Conservation (phyloP, 2,329 filamentous ascomycete species). For the Stemphylium vesicarium region DNA sequence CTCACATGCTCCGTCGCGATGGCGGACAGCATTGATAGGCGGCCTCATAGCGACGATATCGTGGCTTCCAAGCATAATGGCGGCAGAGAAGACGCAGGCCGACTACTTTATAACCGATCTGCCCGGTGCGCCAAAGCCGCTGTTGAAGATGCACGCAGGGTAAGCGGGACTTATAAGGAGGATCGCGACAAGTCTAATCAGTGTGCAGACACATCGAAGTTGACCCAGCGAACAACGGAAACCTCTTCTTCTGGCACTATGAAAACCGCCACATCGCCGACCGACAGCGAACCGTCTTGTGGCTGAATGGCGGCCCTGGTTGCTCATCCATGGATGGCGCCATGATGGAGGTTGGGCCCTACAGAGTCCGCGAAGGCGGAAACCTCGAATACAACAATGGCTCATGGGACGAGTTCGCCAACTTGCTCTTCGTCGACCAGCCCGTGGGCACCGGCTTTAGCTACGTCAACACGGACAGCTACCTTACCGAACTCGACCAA, state of each 20-base stretch:
- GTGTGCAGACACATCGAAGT: slow-evolving; percentile 83
- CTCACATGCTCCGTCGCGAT: slow-evolving; percentile 36
- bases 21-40: slow-evolving; percentile 43
- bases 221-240: slow-evolving; percentile 81
- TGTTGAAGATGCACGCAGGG: slow-evolving; percentile 98
- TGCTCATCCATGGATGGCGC: slow-evolving; percentile 98
- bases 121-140: slow-evolving; percentile 80
- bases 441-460: slow-evolving; percentile 97
- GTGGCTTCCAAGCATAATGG: slow-evolving; percentile 43
- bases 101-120: slow-evolving; percentile 90
- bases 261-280: slow-evolving; percentile 95
- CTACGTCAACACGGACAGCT: slow-evolving; percentile 89
- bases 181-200: slow-evolving; percentile 6
- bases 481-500: slow-evolving; percentile 80
- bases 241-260: slow-evolving; percentile 98
- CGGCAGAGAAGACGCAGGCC: slow-evolving; percentile 65
- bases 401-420: slow-evolving; percentile 99
- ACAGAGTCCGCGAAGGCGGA: slow-evolving; percentile 77
- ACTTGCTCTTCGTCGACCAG: slow-evolving; percentile 95
- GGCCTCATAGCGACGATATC: slow-evolving; percentile 41
- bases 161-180: slow-evolving; percentile 51
- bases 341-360: slow-evolving; percentile 95
- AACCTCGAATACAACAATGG: slow-evolving; percentile 83
- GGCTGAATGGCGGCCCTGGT: slow-evolving; percentile 95
- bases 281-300: slow-evolving; percentile 87